phyloP scores from a whole-genome alignment of 805 yeast genomes.

The Pichia pseudocactophila region DNA sequence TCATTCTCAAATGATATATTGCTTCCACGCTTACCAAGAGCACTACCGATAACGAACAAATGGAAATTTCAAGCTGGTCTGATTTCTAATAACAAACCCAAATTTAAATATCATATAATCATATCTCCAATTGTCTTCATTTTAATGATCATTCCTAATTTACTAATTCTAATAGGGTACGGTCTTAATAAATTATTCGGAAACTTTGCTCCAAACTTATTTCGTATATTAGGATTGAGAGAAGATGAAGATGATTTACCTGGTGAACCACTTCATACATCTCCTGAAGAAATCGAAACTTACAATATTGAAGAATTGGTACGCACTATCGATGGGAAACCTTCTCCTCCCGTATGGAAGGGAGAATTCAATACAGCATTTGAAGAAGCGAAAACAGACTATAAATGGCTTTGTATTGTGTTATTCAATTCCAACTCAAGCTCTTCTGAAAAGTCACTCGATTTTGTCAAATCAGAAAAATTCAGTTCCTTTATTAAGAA shows the following conservation, averaged over 20 bases:
- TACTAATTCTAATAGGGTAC: conserved; percentile 29
- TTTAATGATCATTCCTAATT: conserved; percentile 46
- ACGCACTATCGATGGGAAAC: conserved; percentile 20
- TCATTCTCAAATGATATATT: conserved; percentile 13
- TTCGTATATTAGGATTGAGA: conserved; percentile 22
- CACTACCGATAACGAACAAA: conserved; percentile 27
- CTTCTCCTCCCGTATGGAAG: conserved; percentile 21
- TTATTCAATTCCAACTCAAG: conserved; percentile 39
- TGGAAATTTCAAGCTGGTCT: conserved; percentile 31
- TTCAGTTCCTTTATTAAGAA: conserved; percentile 30
- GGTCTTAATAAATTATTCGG: conserved; percentile 30
- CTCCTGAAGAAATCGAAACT: conserved; percentile 14
- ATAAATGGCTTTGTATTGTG: conserved; percentile 46
- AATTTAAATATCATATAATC: conserved; percentile 3
- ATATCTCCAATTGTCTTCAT: conserved; percentile 39
- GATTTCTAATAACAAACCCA: conserved; percentile 2
- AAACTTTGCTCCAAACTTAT: conserved; percentile 28
- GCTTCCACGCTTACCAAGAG: conserved; percentile 29
- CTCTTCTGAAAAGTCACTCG: conserved; percentile 22
- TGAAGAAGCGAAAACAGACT: conserved; percentile 29
- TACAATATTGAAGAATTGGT: conserved; percentile 15
- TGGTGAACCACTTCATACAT: conserved; percentile 17
- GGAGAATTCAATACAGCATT: conserved; percentile 37
- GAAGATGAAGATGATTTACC: conserved; percentile 28
- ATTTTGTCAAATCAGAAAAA: conserved; percentile 33